phyloP scores from a whole-genome alignment of 805 yeast genomes.

The Hanseniaspora mollemarum region DNA sequence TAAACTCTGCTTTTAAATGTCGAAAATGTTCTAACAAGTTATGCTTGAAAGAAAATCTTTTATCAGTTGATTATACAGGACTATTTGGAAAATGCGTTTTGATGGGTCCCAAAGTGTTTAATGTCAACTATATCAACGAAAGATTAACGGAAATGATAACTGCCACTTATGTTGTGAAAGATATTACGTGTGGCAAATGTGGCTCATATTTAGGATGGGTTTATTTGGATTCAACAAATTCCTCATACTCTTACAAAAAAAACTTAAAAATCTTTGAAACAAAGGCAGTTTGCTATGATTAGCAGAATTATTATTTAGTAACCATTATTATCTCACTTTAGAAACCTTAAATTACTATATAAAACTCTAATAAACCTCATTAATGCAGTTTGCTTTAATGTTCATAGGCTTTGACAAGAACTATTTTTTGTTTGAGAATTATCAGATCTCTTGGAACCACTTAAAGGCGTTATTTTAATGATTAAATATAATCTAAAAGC shows the following conservation, averaged over 20 bases:
- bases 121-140: background rate
- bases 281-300: background rate
- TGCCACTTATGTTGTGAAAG: background rate
- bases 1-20: background rate
- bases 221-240: background rate
- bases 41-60: background rate
- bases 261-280: background rate
- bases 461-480: no score
- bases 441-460: no score
- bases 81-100: background rate
- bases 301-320: no score
- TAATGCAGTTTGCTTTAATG: no score
- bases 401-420: no score
- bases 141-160: background rate
- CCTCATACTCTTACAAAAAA: background rate
- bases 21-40: background rate
- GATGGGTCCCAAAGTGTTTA: background rate
- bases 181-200: background rate
- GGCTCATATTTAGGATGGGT: slow-evolving; percentile 1
- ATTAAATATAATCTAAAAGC: no score
- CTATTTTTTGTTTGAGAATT: no score
- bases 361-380: no score
- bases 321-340: no score
- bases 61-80: background rate
- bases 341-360: no score